phyloP scores from a whole-genome alignment of 495 filamentous ascomycete species.

The Paragyromitra xinjiangensis region DNA sequence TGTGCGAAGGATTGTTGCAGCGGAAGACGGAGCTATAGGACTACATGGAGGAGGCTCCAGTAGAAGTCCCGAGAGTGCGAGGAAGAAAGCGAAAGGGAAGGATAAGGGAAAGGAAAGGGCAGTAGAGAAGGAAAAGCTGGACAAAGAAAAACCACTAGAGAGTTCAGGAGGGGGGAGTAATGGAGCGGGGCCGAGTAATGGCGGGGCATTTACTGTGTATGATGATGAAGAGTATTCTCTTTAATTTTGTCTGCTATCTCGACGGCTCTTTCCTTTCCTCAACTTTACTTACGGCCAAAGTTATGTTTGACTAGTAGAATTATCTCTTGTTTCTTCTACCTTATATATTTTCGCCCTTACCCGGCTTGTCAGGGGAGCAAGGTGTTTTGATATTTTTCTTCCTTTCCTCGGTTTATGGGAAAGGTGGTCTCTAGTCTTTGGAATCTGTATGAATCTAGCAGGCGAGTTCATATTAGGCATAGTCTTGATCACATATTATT shows the following conservation, averaged over 20 bases:
- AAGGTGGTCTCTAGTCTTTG: background rate
- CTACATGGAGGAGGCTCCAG: background rate
- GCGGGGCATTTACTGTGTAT: constrained; percentile 21
- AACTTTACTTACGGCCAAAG: background rate
- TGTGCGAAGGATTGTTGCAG: constrained; percentile 19
- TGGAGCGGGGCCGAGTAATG: constrained; percentile 14
- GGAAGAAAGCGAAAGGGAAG: constrained; percentile 29
- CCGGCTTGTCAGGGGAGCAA: background rate
- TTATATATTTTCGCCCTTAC: background rate
- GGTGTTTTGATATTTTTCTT: background rate
- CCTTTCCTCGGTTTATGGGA: background rate
- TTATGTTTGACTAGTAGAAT: constrained; percentile 10
- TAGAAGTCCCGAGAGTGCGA: constrained; percentile 57
- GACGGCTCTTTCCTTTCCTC: background rate
- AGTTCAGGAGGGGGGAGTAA: constrained; percentile 10
- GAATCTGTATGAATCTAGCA: background rate
- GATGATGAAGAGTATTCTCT: constrained; percentile 26
- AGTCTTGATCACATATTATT: background rate
- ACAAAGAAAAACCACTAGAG: constrained; percentile 37
- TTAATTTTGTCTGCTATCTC: constrained; percentile 9
- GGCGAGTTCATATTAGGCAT: background rate
- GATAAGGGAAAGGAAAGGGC: constrained; percentile 44
- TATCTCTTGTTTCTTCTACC: background rate
- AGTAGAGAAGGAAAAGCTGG: constrained; percentile 7
- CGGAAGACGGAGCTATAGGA: background rate